Conservation (phyloP, 2,329 filamentous ascomycete species). For the Sordariomycetes sp. region DNA sequence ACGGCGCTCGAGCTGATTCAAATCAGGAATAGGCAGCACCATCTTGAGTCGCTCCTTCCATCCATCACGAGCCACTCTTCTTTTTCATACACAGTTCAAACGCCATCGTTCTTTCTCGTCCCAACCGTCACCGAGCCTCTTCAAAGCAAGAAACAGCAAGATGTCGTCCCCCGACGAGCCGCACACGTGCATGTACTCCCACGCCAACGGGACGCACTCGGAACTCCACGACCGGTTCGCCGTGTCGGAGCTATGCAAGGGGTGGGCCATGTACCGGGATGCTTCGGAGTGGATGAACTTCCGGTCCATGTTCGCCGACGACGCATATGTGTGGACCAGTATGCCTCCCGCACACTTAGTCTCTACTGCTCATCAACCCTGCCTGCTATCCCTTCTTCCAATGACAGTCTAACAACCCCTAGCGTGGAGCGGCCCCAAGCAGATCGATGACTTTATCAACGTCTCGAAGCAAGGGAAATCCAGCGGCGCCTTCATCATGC, state of each 20-base stretch:
- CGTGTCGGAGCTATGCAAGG: constrained; percentile 37
- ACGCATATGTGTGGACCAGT: constrained; percentile 37
- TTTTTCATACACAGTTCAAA: too few relatives aligned
- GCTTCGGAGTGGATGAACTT: constrained; percentile 40
- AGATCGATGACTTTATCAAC: constrained; percentile 13
- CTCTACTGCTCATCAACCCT: too few relatives aligned
- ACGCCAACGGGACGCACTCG: constrained; percentile 26
- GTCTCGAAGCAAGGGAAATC: constrained; percentile 35
- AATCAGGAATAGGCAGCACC: too few relatives aligned
- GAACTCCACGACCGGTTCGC: constrained; percentile 29
- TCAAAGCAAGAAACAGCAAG: not conserved
- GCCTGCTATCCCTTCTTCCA: not conserved
- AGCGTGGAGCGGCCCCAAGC: constrained; percentile 27
- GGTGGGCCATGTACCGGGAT: constrained; percentile 39
- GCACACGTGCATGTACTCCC: constrained; percentile 18
- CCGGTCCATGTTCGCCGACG: constrained; percentile 29
- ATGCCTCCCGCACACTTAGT: too few relatives aligned
- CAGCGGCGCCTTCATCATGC: constrained; percentile 41
- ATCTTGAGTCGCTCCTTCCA: too few relatives aligned
- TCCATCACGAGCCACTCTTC: too few relatives aligned
- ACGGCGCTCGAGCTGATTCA: too few relatives aligned
- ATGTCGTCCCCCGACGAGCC: constrained; percentile 8
- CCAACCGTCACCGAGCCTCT: too few relatives aligned
- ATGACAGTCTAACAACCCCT: not conserved
- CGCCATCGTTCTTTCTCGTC: too few relatives aligned